Conservation (phyloP, 352 stramenopile species). For the Phytophthora tentaculata region DNA sequence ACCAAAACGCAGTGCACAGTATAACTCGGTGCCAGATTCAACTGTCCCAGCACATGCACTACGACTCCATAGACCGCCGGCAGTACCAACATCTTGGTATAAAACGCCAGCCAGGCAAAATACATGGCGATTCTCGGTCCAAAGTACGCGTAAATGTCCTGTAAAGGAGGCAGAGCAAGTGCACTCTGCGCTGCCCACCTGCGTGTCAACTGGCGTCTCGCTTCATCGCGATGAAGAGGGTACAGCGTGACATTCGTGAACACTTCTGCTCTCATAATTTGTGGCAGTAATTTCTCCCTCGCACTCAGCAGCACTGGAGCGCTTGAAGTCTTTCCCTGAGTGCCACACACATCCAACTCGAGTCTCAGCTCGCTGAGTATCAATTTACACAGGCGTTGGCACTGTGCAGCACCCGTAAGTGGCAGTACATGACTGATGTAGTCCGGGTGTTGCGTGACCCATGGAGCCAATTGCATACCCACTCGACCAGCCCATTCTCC, state of each 20-base stretch:
- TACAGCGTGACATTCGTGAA: constrained; percentile 47
- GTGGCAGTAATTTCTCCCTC: constrained; percentile 43
- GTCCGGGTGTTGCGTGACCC: constrained; percentile 52
- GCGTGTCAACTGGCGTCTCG: constrained; percentile 47
- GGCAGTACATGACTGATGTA: constrained; percentile 54
- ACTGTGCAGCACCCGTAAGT: constrained; percentile 53
- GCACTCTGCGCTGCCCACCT: constrained; percentile 48
- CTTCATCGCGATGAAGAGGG: constrained; percentile 65
- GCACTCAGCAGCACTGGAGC: constrained; percentile 45
- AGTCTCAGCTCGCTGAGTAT: constrained; percentile 54
- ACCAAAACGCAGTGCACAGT: constrained; percentile 53
- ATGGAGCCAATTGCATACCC: constrained; percentile 39
- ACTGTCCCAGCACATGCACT: constrained; percentile 50
- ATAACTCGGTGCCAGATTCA: constrained; percentile 52
- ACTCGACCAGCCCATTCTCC: constrained; percentile 26
- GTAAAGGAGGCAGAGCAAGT: constrained; percentile 43
- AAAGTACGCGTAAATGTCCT: constrained; percentile 70
- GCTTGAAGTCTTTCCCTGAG: not conserved
- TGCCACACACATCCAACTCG: constrained; percentile 44
- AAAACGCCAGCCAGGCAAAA: constrained; percentile 86
- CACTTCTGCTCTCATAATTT: constrained; percentile 39
- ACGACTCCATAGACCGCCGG: constrained; percentile 59
- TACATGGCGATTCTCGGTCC: constrained; percentile 75
- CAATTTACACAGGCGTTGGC: constrained; percentile 62
- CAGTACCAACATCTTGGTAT: constrained; percentile 76